These are phyloP conservation scores for Camelina laxa DNA, from an alignment of 345 rosid species.

Conservation along the genomic window DNA sequence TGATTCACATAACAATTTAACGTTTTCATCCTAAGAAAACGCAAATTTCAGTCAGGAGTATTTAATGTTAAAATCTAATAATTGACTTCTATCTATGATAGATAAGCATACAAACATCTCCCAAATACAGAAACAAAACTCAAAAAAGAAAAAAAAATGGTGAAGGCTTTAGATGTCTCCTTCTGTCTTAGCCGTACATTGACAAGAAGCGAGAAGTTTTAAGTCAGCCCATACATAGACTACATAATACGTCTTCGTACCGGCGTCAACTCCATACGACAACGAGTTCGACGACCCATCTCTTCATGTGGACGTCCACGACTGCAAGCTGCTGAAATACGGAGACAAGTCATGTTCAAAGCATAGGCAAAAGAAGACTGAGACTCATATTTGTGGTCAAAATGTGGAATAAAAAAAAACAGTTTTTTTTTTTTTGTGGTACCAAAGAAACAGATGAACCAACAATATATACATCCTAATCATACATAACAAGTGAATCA, in stretches of 20 bases:
- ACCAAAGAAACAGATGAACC: too few relatives aligned
- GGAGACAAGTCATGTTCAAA: slow-evolving; percentile 10
- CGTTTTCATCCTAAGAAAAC: neutral
- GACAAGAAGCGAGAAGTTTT: neutral
- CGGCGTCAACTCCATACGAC: neutral
- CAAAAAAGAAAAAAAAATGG: neutral
- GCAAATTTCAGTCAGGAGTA: neutral
- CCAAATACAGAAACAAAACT: neutral
- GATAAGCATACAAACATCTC: neutral
- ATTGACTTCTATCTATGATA: neutral
- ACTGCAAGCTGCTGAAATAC: neutral
- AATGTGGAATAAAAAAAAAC: neutral
- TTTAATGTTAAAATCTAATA: neutral
- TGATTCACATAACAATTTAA: neutral
- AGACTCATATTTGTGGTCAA: neutral
- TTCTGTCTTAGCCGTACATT: neutral
- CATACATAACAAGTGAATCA: too few relatives aligned
- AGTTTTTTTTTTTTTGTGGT: neutral
- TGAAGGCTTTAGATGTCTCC: neutral
- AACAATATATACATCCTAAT: too few relatives aligned
- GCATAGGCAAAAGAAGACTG: neutral
- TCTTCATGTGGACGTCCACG: neutral
- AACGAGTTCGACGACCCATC: neutral
- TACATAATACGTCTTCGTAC: slow-evolving; percentile 4
- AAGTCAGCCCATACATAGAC: neutral